Evolutionary conservation across 192 early-diverging fungal species (phyloP).

Genomic region (Coemansia sp.): DNA sequence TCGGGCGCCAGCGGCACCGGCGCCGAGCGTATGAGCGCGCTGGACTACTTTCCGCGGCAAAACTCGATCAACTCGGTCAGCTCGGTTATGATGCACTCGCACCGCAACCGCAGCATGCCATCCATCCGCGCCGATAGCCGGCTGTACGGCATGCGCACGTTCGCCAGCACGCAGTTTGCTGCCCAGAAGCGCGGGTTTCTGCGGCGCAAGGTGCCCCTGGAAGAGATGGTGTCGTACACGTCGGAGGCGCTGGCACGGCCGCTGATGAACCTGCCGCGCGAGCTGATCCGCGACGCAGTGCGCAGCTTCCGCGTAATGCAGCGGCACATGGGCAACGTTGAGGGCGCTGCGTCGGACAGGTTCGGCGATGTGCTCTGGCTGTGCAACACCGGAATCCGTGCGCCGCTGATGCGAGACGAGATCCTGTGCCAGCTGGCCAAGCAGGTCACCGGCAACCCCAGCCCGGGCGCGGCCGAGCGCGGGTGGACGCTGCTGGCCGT

Average conservation of each 20-base stretch:
- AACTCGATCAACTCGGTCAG: constrained; percentile 4
- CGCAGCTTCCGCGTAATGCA: constrained; percentile 83
- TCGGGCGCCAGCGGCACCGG: constrained; percentile 2
- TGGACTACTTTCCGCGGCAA: constrained; percentile 21
- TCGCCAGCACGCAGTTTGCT: constrained; percentile 87
- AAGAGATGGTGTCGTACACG: constrained; percentile 72
- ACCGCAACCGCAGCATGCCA: constrained; percentile 63
- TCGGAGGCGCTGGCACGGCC: constrained; percentile 72
- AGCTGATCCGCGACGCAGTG: constrained; percentile 80
- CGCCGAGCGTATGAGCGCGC: constrained; percentile 20
- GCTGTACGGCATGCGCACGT: constrained; percentile 59
- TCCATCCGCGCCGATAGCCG: constrained; percentile 62
- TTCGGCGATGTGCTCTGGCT: constrained; percentile 69
- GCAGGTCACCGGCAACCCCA: constrained; percentile 76
- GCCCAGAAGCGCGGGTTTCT: constrained; percentile 84
- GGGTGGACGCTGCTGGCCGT: constrained; percentile 87
- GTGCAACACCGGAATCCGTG: constrained; percentile 70
- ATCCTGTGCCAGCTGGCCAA: constrained; percentile 93
- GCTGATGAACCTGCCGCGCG: constrained; percentile 76
- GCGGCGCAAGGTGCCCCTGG: constrained; percentile 77
- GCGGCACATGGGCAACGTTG: constrained; percentile 74
- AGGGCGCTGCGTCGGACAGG: constrained; percentile 22
- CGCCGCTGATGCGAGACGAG: constrained; percentile 82
- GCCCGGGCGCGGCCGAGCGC: constrained; percentile 54
- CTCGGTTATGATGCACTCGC: constrained; percentile 42